Conservation (phyloP, 805 yeast genomes). For the Hemisphaericaspora nanyangensis region DNA sequence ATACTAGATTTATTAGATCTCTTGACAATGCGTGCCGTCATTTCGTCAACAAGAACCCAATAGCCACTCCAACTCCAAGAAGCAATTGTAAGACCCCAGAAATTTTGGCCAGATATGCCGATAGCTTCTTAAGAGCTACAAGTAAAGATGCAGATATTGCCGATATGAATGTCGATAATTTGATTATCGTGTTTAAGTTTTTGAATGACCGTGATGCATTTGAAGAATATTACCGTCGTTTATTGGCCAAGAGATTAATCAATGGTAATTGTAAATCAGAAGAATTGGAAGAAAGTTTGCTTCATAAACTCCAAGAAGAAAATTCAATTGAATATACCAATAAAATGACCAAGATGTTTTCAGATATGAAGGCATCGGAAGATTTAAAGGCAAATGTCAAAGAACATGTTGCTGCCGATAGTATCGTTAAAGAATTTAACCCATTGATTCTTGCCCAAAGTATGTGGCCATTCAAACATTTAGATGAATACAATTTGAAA, state of each 20-base stretch:
- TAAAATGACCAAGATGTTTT: conserved; percentile 93
- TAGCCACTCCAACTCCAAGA: conserved; percentile 66
- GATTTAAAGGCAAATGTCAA: conserved; percentile 60
- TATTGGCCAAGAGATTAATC: conserved; percentile 84
- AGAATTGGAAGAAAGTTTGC: conserved; percentile 78
- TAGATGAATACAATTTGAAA: conserved; percentile 37
- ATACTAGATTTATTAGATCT: conserved; percentile 78
- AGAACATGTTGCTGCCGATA: conserved; percentile 14
- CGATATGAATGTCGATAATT: conserved; percentile 80
- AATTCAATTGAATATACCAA: conserved; percentile 91
- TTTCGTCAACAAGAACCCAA: conserved; percentile 76
- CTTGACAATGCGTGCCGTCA: conserved; percentile 84
- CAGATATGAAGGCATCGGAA: conserved; percentile 82
- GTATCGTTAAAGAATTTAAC: conserved; percentile 48
- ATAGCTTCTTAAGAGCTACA: conserved; percentile 73
- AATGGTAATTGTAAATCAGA: conserved; percentile 82
- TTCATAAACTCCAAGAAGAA: conserved; percentile 81
- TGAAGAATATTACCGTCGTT: conserved; percentile 86
- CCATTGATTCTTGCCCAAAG: conserved; percentile 82
- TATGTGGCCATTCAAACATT: conserved; percentile 75
- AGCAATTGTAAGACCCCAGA: conserved; percentile 83
- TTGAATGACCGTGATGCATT: conserved; percentile 93
- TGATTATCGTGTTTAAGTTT: conserved; percentile 82
- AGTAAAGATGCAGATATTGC: conserved; percentile 62
- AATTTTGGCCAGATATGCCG: conserved; percentile 83